Evolutionary conservation across 208 protist genomes (phyloP).

Genomic region (Novymonas esmeraldas): DNA sequence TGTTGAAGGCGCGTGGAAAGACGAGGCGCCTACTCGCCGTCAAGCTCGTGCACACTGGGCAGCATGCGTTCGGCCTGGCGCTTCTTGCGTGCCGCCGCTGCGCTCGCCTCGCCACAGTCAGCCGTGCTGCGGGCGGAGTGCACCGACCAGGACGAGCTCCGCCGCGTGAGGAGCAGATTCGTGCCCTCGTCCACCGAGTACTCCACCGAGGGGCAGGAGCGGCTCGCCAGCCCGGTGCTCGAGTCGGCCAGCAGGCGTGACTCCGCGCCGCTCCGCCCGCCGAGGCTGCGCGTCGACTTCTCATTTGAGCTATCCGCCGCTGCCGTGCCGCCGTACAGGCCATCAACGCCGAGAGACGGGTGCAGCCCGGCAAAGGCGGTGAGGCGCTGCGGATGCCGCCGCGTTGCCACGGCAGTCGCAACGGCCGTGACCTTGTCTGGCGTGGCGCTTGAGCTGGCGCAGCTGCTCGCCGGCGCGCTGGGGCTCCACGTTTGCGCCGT

Average conservation of each 20-base stretch:
- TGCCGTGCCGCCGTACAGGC: not conserved
- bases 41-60: slow-evolving; percentile 4
- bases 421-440: slow-evolving; percentile 3
- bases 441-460: slow-evolving; percentile 1
- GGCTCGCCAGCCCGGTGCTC: slow-evolving; percentile 5
- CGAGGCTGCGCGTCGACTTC: slow-evolving; percentile 6
- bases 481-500: slow-evolving; percentile 6
- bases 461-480: not conserved
- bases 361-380: not conserved
- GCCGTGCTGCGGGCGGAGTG: slow-evolving; percentile 15
- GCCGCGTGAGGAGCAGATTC: slow-evolving; percentile 7
- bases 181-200: slow-evolving; percentile 12
- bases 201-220: slow-evolving; percentile 21
- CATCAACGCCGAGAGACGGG: not conserved
- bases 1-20: not conserved
- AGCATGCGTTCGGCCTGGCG: slow-evolving; percentile 16
- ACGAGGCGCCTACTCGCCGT: slow-evolving; percentile 9
- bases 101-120: slow-evolving; percentile 12
- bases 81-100: slow-evolving; percentile 1
- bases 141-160: slow-evolving; percentile 24
- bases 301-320: slow-evolving; percentile 1
- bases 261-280: slow-evolving; percentile 6
- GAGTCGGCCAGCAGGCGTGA: slow-evolving; percentile 1
- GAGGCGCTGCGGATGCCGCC: not conserved
- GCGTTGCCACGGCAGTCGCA: not conserved